Evolutionary conservation across 345 rosid species (phyloP).

Genomic region (Arabis alpina): DNA sequence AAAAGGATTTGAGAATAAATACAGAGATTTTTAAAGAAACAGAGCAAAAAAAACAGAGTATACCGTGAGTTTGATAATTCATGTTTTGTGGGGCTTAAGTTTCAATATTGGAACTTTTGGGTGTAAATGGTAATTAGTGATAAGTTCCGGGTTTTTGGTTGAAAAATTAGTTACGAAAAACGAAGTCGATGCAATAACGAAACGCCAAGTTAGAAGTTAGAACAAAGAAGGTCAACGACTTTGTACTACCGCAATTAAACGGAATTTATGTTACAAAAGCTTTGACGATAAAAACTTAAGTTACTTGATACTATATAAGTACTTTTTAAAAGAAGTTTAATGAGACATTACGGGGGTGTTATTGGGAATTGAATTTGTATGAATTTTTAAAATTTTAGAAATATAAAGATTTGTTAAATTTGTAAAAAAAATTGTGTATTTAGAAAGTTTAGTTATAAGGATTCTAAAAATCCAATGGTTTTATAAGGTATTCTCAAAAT

Average conservation of each 20-base stretch:
- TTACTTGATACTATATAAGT: too few species aligned
- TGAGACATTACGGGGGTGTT: too few species aligned
- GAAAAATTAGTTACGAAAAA: not conserved
- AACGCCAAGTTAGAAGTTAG: conserved; percentile 16
- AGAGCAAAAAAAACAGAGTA: conserved; percentile 25
- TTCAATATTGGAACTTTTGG: not conserved
- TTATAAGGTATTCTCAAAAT: too few species aligned
- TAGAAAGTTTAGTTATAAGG: too few species aligned
- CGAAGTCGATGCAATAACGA: conserved; percentile 4
- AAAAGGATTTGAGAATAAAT: conserved; percentile 1
- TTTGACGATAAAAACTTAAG: too few species aligned
- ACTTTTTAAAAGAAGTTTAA: too few species aligned
- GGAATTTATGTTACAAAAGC: too few species aligned
- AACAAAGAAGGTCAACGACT: conserved; percentile 19
- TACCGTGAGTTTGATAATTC: not conserved
- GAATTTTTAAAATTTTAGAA: too few species aligned
- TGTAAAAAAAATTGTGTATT: too few species aligned
- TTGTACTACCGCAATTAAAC: not conserved
- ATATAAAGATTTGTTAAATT: too few species aligned
- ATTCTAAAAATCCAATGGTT: too few species aligned
- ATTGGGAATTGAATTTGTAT: too few species aligned
- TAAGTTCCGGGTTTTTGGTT: not conserved
- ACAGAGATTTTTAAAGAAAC: conserved; percentile 29
- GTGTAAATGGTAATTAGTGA: not conserved
- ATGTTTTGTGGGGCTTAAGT: conserved; percentile 13